A percentile compares a stretch with the other conserved stretches of the same genome.
phyloP scores from a whole-genome alignment of 495 filamentous ascomycete genomes.

The Glonium stellatum region DNA sequence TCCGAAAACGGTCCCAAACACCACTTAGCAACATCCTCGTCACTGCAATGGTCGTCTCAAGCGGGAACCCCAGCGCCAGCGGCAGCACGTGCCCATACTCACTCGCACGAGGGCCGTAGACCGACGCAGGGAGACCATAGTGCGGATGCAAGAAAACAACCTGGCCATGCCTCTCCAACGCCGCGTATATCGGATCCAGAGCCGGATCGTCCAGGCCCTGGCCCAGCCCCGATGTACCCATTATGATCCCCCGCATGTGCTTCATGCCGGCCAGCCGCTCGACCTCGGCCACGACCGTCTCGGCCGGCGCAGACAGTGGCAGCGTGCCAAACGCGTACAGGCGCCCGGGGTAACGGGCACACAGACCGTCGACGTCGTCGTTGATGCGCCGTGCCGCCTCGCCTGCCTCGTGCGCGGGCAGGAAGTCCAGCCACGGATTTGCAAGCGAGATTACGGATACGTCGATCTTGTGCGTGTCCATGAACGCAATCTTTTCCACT shows the following conservation, averaged over 20 bases:
- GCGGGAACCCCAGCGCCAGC: constrained; percentile 78
- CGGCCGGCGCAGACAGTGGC: constrained; percentile 61
- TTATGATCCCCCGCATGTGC: constrained; percentile 75
- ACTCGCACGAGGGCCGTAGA: constrained; percentile 62
- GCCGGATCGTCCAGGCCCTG: constrained; percentile 71
- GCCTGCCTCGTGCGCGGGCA: constrained; percentile 54
- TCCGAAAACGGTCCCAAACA: constrained; percentile 71
- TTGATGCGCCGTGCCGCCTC: constrained; percentile 62
- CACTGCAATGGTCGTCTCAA: constrained; percentile 90
- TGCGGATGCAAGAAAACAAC: constrained; percentile 87
- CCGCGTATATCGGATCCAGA: constrained; percentile 62
- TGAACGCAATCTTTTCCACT: constrained; percentile 71
- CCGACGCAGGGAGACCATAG: constrained; percentile 74
- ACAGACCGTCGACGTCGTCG: constrained; percentile 65
- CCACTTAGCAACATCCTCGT: constrained; percentile 78
- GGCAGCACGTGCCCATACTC: constrained; percentile 88
- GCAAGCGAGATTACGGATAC: constrained; percentile 83
- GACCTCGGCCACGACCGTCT: constrained; percentile 59
- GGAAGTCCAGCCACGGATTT: constrained; percentile 94
- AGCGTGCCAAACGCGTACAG: constrained; percentile 78
- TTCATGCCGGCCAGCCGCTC: constrained; percentile 50
- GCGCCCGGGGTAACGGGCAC: constrained; percentile 48
- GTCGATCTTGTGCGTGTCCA: constrained; percentile 75
- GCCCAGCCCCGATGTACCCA: constrained; percentile 80
- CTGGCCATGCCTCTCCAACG: constrained; percentile 54